Conservation (phyloP, 768 basidiomycete genomes). For the Cystobasidium ongulense region DNA sequence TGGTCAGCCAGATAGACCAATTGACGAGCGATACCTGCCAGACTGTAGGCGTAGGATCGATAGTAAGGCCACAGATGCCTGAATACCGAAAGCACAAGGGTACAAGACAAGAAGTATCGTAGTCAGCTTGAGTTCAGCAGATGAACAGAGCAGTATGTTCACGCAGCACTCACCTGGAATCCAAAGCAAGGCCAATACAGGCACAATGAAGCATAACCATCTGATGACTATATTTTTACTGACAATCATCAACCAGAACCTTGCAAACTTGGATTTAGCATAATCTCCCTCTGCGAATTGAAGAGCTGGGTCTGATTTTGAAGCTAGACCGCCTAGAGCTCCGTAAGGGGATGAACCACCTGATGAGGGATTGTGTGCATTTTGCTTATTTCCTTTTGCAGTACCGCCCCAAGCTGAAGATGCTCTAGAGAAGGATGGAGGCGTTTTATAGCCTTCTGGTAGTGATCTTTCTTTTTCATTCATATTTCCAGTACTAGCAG, state of each 20-base stretch:
- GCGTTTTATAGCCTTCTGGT: conserved; percentile 20
- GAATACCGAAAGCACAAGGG: too few species aligned
- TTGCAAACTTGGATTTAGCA: conserved; percentile 45
- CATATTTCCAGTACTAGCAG: not conserved
- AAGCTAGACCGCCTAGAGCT: conserved; percentile 3
- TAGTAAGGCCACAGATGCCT: conserved; percentile 57
- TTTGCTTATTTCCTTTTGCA: not conserved
- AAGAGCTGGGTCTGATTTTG: conserved; percentile 15
- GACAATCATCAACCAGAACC: conserved; percentile 32
- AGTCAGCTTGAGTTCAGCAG: too few species aligned
- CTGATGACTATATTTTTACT: conserved; percentile 43
- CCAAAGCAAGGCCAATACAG: conserved; percentile 58
- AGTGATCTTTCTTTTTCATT: not conserved
- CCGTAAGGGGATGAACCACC: not conserved
- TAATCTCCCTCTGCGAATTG: conserved; percentile 40
- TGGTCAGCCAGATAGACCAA: conserved; percentile 52
- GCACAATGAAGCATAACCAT: conserved; percentile 58
- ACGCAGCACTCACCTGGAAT: conserved; percentile 58
- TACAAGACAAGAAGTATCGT: too few species aligned
- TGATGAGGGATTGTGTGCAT: not conserved
- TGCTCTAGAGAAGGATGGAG: conserved; percentile 18
- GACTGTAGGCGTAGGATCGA: conserved; percentile 52
- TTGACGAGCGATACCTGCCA: conserved; percentile 45
- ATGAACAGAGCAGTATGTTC: too few species aligned
- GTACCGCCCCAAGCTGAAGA: not conserved